phyloP scores from a whole-genome alignment of 179 eudicot species.

The Sideroxylon spinosum region DNA sequence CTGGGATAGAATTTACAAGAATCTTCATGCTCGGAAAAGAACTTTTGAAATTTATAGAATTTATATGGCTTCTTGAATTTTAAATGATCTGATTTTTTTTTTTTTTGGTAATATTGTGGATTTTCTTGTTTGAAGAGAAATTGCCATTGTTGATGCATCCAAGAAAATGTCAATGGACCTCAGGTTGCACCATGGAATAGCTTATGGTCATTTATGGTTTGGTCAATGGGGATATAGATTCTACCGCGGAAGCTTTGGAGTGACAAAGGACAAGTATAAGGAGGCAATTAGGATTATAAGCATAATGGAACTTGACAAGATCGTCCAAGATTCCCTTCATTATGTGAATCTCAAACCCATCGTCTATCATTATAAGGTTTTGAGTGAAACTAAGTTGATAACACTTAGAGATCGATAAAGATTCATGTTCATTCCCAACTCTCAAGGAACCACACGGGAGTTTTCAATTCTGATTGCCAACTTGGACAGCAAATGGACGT shows the following conservation, averaged over 20 bases:
- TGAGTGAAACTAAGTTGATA: constrained; percentile 46
- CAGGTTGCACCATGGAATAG: constrained; percentile 64
- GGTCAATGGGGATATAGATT: constrained; percentile 83
- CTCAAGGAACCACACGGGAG: too few species aligned
- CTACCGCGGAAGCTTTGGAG: constrained; percentile 74
- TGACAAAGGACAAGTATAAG: constrained; percentile 46
- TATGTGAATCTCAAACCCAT: constrained; percentile 38
- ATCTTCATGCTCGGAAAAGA: constrained; percentile 57
- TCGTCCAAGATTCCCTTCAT: constrained; percentile 29
- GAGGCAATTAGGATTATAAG: constrained; percentile 62
- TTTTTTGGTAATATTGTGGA: not conserved
- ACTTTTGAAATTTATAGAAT: not conserved
- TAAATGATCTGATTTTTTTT: not conserved
- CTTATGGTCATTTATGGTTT: constrained; percentile 82
- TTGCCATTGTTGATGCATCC: constrained; percentile 65
- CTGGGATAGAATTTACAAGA: constrained; percentile 79
- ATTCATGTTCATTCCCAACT: constrained; percentile 56
- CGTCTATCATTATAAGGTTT: constrained; percentile 43
- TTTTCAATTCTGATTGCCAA: constrained; percentile 50
- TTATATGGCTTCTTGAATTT: not conserved
- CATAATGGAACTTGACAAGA: constrained; percentile 49
- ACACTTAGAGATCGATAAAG: constrained; percentile 62
- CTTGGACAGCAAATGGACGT: constrained; percentile 63
- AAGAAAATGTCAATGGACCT: constrained; percentile 68
- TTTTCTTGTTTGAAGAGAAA: constrained; percentile 36